Percentiles rank a stretch among this genome's conserved stretches.
Conservation (phyloP, 2,329 filamentous ascomycete species). For the Colletotrichum sp. region DNA sequence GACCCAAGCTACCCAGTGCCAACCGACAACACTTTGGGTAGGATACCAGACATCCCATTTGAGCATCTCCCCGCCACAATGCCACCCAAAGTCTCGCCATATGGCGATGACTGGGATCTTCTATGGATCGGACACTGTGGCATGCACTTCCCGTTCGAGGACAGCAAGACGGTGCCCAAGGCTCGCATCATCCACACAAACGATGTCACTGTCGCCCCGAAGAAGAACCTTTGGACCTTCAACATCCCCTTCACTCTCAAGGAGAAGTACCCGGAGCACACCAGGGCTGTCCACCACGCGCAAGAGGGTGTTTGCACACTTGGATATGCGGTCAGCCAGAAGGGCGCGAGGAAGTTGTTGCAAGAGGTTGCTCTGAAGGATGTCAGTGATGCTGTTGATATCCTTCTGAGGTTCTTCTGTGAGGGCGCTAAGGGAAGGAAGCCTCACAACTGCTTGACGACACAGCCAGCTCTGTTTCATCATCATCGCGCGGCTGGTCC, state of each 20-base stretch:
- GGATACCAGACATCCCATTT: conserved; percentile 24
- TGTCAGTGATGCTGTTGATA: conserved; percentile 44
- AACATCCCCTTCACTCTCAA: conserved; percentile 39
- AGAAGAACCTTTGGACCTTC: conserved; percentile 35
- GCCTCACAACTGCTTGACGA: conserved; percentile 43
- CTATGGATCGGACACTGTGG: conserved; percentile 58
- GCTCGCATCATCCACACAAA: conserved; percentile 33
- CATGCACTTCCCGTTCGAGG: conserved; percentile 31
- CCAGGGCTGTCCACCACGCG: conserved; percentile 46
- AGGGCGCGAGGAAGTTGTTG: conserved; percentile 46
- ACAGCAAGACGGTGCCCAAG: conserved; percentile 26
- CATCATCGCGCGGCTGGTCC: conserved; percentile 46
- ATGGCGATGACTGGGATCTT: conserved; percentile 57
- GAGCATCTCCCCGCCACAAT: conserved; percentile 22
- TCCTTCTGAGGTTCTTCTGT: conserved; percentile 52
- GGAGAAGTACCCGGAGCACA: conserved; percentile 43
- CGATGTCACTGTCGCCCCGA: conserved; percentile 40
- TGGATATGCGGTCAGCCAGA: conserved; percentile 50
- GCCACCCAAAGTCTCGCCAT: conserved; percentile 38
- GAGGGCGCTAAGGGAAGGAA: conserved; percentile 38
- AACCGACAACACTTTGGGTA: not conserved
- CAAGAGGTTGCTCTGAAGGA: conserved; percentile 47
- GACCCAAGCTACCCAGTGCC: conserved; percentile 28
- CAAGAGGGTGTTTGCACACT: conserved; percentile 44
- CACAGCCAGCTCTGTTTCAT: conserved; percentile 50